Conservation (phyloP, 2,329 filamentous ascomycete genomes). For the Monilinia fructigena region DNA sequence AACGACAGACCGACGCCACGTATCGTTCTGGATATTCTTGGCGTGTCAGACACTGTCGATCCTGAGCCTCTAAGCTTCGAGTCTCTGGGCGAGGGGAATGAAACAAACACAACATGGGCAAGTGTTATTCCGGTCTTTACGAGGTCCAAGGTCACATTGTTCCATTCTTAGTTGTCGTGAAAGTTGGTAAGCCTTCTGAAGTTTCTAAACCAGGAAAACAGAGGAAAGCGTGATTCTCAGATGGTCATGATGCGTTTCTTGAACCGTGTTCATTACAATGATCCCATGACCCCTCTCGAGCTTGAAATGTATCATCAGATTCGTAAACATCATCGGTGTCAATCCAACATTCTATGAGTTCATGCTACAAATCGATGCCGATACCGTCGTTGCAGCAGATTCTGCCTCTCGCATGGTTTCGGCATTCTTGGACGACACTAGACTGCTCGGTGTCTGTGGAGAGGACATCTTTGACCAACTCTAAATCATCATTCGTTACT, state of each 20-base stretch:
- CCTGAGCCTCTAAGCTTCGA: slow-evolving; percentile 97
- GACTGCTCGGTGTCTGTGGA: slow-evolving; percentile 90
- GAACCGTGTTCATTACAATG: slow-evolving; percentile 97
- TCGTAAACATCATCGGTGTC: slow-evolving; percentile 97
- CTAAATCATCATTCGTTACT: slow-evolving; percentile 88
- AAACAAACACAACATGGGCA: slow-evolving; percentile 99
- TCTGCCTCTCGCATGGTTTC: slow-evolving; percentile 90
- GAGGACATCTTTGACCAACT: slow-evolving; percentile 90
- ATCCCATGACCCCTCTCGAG: slow-evolving; percentile 93
- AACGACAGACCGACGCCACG: slow-evolving; percentile 94
- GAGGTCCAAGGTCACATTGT: slow-evolving; percentile 98
- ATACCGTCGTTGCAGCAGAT: slow-evolving; percentile 89
- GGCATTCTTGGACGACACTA: slow-evolving; percentile 85
- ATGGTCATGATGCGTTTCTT: slow-evolving; percentile 99
- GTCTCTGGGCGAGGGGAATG: slow-evolving; percentile 85
- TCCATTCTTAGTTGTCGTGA: slow-evolving; percentile 93
- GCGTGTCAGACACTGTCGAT: slow-evolving; percentile 89
- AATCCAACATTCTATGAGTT: slow-evolving; percentile 99
- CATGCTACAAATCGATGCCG: slow-evolving; percentile 92
- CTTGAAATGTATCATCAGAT: slow-evolving; percentile 99
- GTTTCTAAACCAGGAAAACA: slow-evolving; percentile 78
- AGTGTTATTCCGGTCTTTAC: slow-evolving; percentile 95
- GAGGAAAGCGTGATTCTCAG: slow-evolving; percentile 98
- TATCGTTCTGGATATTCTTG: slow-evolving; percentile 95
- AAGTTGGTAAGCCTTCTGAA: slow-evolving; percentile 84